Evolutionary conservation across 192 early-diverging fungal species (phyloP), one percentile per base, ranked within the genome.

Genomic region (Coemansia sp.): DNA sequence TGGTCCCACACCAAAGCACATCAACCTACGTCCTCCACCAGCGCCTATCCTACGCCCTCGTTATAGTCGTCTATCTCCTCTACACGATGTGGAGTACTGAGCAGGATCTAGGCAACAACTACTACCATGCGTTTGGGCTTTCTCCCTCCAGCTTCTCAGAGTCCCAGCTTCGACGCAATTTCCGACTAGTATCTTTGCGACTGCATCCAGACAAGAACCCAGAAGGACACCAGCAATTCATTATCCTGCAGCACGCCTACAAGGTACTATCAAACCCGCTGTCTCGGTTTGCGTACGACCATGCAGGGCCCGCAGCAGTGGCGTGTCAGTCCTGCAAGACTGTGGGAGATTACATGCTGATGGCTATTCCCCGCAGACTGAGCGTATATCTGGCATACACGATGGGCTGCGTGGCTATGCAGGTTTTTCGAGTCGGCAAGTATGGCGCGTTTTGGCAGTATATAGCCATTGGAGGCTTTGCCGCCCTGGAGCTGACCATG

Each of bases 301-400:
- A 87, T 84, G 88, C 64, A 85, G 90, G 58, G 79, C 85, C 57
- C 72, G 83, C 62, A 67, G 83, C 60, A 67, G 82, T 37, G 83
- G 88, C 46, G 86, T 95, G 84, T 85, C 86, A 66, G 88, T 34
- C 72, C 5, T 72, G 68, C 63, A 62, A 46, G 28, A 60, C 72
- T 5, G 93, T 57, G 87, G 91, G 62, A 91, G 98, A 80, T 84
- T 99, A 51, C 94, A 97, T 88, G 89, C 87, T 40, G 88, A 92
- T 65, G 73, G 65, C 73, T 9, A 62, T 81, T 35, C 78, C 78
- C 20, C 51, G 58, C 7, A 66, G 78, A n/a, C 57, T 76, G 24
- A 70, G 60, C 9, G 57, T 75, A 21, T 76, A 76, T 31, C 35
- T 63, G 24, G 66, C 66, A 39, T 76, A 69, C 31, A 33, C 72